phyloP scores from a whole-genome alignment of 176 grass and related monocot genomes.

The Carex kokanica region DNA sequence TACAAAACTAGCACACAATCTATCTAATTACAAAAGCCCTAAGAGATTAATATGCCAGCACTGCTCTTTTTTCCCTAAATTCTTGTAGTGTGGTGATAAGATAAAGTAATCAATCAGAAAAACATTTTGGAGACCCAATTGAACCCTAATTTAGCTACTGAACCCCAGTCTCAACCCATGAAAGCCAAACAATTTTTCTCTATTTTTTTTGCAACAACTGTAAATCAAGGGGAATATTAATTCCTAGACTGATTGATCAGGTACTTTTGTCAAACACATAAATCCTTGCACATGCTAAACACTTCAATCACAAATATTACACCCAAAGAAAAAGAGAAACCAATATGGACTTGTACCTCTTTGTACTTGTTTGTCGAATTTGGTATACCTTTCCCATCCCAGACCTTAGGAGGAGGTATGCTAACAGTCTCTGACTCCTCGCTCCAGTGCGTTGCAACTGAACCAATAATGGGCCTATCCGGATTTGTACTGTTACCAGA shows the following conservation, averaged over 20 bases:
- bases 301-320: background rate
- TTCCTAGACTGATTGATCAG: background rate
- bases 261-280: background rate
- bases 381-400: slow-evolving; percentile 96
- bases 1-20: slow-evolving; percentile 1
- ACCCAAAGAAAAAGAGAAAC: slow-evolving; percentile 16
- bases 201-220: background rate
- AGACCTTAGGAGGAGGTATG: slow-evolving; percentile 24
- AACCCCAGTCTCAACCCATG: background rate
- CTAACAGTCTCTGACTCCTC: slow-evolving; percentile 37
- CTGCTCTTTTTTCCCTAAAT: background rate
- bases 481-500: slow-evolving; percentile 51
- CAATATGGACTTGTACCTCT: slow-evolving; percentile 57
- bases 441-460: slow-evolving; percentile 86
- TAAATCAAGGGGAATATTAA: background rate
- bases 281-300: background rate
- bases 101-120: background rate
- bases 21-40: background rate
- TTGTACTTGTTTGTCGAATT: slow-evolving; percentile 98
- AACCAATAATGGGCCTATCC: slow-evolving; percentile 88
- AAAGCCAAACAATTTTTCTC: background rate
- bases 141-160: background rate
- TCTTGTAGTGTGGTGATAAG: background rate
- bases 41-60: background rate
- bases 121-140: background rate